Evolutionary conservation across 129 eudicot species (phyloP), one percentile per base, ranked within the genome.

Genomic region (Helichrysum umbraculigerum): DNA sequence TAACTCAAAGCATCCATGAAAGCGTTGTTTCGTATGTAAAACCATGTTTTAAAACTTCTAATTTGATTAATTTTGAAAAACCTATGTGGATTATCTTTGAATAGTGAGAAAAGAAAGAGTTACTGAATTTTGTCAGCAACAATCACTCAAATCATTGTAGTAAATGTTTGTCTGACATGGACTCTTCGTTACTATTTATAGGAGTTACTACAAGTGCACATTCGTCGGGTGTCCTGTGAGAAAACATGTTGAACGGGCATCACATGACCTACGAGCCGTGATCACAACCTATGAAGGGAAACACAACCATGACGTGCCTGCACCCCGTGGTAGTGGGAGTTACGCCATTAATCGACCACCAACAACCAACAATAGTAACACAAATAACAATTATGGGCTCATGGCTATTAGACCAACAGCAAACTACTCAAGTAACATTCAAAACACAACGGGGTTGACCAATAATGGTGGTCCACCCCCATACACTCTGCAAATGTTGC

Each of bases 161-260:
- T 57, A 57, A 20, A 9, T 21, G 15, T 29, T 19, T 4, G 28
- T 57, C 4, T 57, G 1, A 78, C 72, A n/a, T 57, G 68, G 59
- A 51, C 16, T 51, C 14, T 62, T 62, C 25, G 28, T 29, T 68
- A 70, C 33, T 6, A 69, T 74, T 34, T 73, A 33, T 68, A 93
- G 98, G 88, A 95, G 99, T 86, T 95, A 95, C 85, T 95, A 95
- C 87, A 95, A 95, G 54, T 95, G 99, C 78, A 95, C 99, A 7
- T 89, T n/a, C 50, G 35, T 63, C 1, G 94, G 94, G 0, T 95
- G 99, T 73, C 94, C 93, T 0, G 99, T 95, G 19, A 80, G 97
- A 72, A 95, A 95, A 90, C 99, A 95, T 7, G 91, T 95, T 4
- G 99, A 95, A 71, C 82, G 99, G 25, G 97, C 99, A 37, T 89